Evolutionary conservation across 2,329 filamentous ascomycete species (phyloP).

Genomic region (Aphanoascus verrucosus): DNA sequence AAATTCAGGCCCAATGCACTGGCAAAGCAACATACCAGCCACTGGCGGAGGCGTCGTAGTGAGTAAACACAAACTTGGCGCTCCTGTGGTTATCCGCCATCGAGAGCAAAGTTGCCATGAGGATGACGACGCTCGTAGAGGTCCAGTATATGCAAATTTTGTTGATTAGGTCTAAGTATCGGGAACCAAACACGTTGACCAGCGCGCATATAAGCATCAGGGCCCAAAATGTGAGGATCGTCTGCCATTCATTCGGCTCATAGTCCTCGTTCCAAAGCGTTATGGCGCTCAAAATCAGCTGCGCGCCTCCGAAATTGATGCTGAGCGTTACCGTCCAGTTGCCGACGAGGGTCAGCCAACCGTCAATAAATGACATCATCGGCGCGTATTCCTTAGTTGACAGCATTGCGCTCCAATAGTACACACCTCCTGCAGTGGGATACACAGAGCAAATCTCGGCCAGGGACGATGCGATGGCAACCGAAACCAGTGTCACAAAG

Average conservation of each 20-base stretch:
- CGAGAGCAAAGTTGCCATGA: slow-evolving; percentile 51
- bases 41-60: slow-evolving; percentile 55
- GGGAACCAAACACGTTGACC: slow-evolving; percentile 55
- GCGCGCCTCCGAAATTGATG: slow-evolving; percentile 63
- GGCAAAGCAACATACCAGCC: slow-evolving; percentile 43
- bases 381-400: slow-evolving; percentile 55
- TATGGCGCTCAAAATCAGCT: slow-evolving; percentile 58
- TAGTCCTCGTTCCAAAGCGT: slow-evolving; percentile 60
- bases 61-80: slow-evolving; percentile 55
- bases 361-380: slow-evolving; percentile 57
- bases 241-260: slow-evolving; percentile 57
- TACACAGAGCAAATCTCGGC: slow-evolving; percentile 61
- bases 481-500: slow-evolving; percentile 52
- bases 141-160: slow-evolving; percentile 67
- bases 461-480: slow-evolving; percentile 54
- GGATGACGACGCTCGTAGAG: slow-evolving; percentile 53
- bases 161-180: slow-evolving; percentile 57
- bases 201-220: slow-evolving; percentile 55
- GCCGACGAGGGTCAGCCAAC: slow-evolving; percentile 61
- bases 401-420: slow-evolving; percentile 62
- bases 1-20: background rate
- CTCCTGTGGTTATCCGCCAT: slow-evolving; percentile 49
- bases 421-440: slow-evolving; percentile 58
- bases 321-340: slow-evolving; percentile 59
- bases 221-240: slow-evolving; percentile 60